Evolutionary conservation across 2,329 filamentous ascomycete species (phyloP).

Genomic region (Fusarium liriodendri): DNA sequence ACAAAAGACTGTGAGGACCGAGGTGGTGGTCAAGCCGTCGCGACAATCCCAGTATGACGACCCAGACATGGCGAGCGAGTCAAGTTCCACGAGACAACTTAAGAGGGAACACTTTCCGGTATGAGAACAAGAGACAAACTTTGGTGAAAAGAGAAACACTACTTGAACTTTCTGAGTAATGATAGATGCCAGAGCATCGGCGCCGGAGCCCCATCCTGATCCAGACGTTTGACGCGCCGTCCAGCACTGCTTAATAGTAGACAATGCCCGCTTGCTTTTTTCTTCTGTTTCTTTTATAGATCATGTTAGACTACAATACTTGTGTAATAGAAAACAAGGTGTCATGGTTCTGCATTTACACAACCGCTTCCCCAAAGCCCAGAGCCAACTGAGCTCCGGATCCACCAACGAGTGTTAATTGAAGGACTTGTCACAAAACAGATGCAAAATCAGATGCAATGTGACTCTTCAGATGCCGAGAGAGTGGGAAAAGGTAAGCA

Average conservation of each 20-base stretch:
- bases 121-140: not conserved
- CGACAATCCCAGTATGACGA: constrained; percentile 35
- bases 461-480: not conserved
- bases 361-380: too few relatives aligned
- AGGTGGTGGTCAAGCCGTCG: constrained; percentile 37
- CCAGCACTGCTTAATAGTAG: not conserved
- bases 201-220: not conserved
- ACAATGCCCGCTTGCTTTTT: not conserved
- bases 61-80: constrained; percentile 35
- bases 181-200: not conserved
- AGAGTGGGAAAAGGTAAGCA: not conserved
- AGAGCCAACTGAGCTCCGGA: too few relatives aligned
- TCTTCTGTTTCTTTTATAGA: not conserved
- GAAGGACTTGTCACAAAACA: not conserved
- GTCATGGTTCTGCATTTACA: too few relatives aligned
- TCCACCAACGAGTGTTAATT: not conserved
- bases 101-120: constrained; percentile 37
- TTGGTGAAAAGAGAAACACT: not conserved
- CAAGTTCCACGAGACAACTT: constrained; percentile 34
- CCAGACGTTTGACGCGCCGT: not conserved
- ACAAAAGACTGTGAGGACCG: constrained; percentile 42
- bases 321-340: not conserved
- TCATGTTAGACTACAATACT: not conserved
- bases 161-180: not conserved
- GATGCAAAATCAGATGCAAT: not conserved